Evolutionary conservation across 2,329 filamentous ascomycete genomes (phyloP), one percentile per base, ranked within the genome.

Genomic region (Fusarium hainanense): DNA sequence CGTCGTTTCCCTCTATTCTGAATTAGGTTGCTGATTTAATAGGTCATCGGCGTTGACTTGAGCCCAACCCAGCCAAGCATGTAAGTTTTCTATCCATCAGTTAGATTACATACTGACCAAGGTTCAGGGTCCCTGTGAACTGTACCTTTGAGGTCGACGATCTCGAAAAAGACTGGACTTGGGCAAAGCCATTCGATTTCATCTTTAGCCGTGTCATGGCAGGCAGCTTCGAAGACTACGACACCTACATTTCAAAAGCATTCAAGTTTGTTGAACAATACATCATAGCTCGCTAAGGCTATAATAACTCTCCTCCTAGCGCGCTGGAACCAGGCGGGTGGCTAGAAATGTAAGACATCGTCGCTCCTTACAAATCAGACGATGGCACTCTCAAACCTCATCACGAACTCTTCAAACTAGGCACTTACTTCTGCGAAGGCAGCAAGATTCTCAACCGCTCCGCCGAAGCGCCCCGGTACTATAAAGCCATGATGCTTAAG

Each of bases 131-230:
- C 3, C 63, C 58, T 1, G 7, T 34, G 1, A 69, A 67, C 32
- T 66, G 63, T 9, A 32, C 40, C 0, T 63, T 66, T 7, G 63
- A 66, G 14, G 40, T 64, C 0, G 59, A 63, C 2, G 59, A 63
- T 20, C 25, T 66, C 0, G 63, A 66, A 16, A 64, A 66, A 5
- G 59, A 52, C 5, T 66, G 63, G 63, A 66, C 52, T 2, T 66
- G 51, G 58, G 20, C 41, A 7, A 49, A 23, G 6, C 50, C 50
- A 4, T 52, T 52, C 2, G 50, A 52, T 4, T 52, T 52, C 7
- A 20, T 52, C 9, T 52, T 52, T n/a, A 52, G 32, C 1, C 50
- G 50, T 7, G 34, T 41, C 9, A 52, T 52, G 50, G 34, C 25
- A 20, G 50, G 50, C 4, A 52, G 50, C 16, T 52, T 52, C 14